Evolutionary conservation across 2,329 filamentous ascomycete genomes (phyloP), one percentile per base, ranked within the genome.

Genomic region (Nannizzia gypsea): DNA sequence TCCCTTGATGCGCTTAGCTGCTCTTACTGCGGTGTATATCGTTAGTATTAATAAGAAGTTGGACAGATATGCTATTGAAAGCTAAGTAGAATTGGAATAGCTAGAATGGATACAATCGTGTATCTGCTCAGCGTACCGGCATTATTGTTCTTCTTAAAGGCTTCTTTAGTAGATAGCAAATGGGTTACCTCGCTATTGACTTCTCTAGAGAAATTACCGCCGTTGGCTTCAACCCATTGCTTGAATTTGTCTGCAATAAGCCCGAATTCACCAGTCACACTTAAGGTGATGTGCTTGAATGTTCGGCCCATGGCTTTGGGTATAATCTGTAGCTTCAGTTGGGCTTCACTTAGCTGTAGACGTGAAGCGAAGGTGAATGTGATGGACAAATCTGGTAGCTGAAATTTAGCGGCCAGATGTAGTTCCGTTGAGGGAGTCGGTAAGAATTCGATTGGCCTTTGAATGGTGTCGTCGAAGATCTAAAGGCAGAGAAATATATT

Each of bases 151-250:
- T 76, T 71, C 63, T 80, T 78, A 71, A 83, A 90, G 15, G 85
- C 81, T 36, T 83, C 78, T 56, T 80, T 75, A 0, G 82, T 83
- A 59, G 83, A 82, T 22, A 96, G 78, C 0, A 96, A 74, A 71
- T 95, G 90, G 0, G 90, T 95, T 8, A 86, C 82, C 0, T 75
- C 66, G 0, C 76, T 69, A 26, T 76, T 77, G 17, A 89, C 72
- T 0, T 77, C 73, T 0, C 75, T 69, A 0, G 75, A 72, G 68
- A 84, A 86, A 1, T 60, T 70, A 1, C 87, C 90, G 5, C 82
- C 83, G 61, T 87, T 82, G 3, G 76, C 68, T 3, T 75, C 74
- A 8, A 89, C 78, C 88, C 89, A 95, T 42, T 76, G 75, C 38
- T 78, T 78, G 38, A 93, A 78, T 46, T 87, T 81, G 0, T 80